Evolutionary conservation across 208 protist genomes (phyloP), one percentile per base, ranked within the genome.

Genomic region (Crithidia bombi): DNA sequence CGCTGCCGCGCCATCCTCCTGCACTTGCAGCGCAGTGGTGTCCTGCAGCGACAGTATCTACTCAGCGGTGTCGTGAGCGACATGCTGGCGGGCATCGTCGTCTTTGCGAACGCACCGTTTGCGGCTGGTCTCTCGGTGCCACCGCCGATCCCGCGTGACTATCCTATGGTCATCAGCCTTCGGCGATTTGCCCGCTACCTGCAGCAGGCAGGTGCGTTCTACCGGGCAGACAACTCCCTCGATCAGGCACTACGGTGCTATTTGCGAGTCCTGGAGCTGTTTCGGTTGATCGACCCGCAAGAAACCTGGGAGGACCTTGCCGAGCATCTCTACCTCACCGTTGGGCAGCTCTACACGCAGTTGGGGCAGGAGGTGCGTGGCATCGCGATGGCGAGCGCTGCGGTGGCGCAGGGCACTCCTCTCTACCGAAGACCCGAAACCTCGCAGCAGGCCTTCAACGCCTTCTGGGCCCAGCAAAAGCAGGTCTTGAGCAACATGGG

Each of bases 81-180:
- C 62, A 75, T 91, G 66, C 69, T 91, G 25, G 87, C 87, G 12
- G 56, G 69, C 61, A 51, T 78, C 19, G 66, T 62, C 51, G 59
- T 92, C 36, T 91, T 92, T 57, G 26, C 71, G 11, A 96, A 96
- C 73, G 82, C 87, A 12, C 90, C 90, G 1, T 85, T 81, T 56
- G 68, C 83, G 28, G 75, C 85, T 21, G 84, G 83, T 12, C 35
- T 86, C 32, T 21, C 50, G 15, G 33, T 78, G 51, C 63, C 85
- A 41, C 73, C 83, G 25, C 14, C 70, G 19, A 69, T 92, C 17
- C 75, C 81, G 43, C 59, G 70, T 32, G 75, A 81, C 58, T 89
- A 85, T 65, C 73, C 73, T 5, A 67, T 90, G 44, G 58, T 72
- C 68, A 68, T 72, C 30, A 69, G 73, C 43, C 44, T 91, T n/a